Evolutionary conservation across 176 grass and related monocot species (phyloP).

Genomic region (Thalia dealbata): DNA sequence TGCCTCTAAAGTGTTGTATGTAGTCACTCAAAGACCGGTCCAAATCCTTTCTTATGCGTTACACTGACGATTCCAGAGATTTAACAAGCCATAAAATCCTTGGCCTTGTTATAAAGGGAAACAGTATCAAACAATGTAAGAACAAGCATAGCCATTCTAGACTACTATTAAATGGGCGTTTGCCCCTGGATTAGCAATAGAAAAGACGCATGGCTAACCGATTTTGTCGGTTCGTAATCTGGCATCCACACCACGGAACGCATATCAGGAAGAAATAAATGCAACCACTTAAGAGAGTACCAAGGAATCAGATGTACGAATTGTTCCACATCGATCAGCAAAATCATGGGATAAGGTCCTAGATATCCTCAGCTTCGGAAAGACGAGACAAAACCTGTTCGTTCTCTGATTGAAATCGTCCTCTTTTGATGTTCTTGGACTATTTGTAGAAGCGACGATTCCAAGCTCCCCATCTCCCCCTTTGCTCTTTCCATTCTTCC

Average conservation of each 20-base stretch:
- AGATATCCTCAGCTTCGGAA: neutral
- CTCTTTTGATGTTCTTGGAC: constrained; percentile 42
- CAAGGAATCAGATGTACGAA: neutral
- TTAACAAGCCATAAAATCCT: neutral
- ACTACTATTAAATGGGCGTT: neutral
- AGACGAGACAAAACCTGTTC: constrained; percentile 30
- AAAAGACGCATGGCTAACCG: neutral
- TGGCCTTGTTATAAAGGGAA: neutral
- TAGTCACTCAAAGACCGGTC: neutral
- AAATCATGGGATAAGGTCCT: neutral
- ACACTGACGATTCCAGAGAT: no score
- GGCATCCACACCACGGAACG: neutral
- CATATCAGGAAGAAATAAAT: neutral
- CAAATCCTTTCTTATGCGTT: neutral
- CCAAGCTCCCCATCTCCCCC: constrained; percentile 32
- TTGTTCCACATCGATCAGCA: neutral
- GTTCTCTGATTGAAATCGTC: constrained; percentile 43
- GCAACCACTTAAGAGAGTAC: neutral
- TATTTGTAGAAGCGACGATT: constrained; percentile 58
- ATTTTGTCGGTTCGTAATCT: neutral
- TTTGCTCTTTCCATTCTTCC: constrained; percentile 35
- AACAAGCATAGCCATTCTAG: no score
- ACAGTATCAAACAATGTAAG: no score
- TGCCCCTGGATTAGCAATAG: neutral
- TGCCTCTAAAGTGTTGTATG: neutral